A percentile compares a stretch with the other conserved stretches of the same genome.
phyloP scores from a whole-genome alignment of 306 rosid genomes.

The Oxytropis ochrocephala region DNA sequence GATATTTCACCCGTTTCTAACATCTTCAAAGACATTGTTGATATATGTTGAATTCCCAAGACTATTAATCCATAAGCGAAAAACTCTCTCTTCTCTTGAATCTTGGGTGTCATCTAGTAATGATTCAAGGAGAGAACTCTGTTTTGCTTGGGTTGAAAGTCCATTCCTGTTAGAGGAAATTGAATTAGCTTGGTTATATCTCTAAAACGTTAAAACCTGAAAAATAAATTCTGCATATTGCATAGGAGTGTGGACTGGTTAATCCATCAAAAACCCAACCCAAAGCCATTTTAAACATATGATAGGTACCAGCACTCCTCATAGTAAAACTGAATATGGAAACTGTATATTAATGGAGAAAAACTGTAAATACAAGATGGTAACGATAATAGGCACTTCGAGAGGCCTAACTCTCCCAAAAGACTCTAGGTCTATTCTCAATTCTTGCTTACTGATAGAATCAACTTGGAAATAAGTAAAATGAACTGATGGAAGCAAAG shows the following conservation, averaged over 20 bases:
- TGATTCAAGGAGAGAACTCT: slow-evolving; percentile 68
- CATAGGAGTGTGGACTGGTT: background rate
- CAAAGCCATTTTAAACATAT: background rate
- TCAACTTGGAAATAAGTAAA: too few relatives aligned
- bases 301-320: too few relatives aligned
- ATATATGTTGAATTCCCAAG: slow-evolving; percentile 23
- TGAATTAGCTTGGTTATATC: background rate
- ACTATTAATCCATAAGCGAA: slow-evolving; percentile 52
- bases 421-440: too few relatives aligned
- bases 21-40: slow-evolving; percentile 16
- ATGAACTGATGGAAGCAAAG: too few relatives aligned
- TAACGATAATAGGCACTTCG: too few relatives aligned
- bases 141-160: slow-evolving; percentile 69
- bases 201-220: background rate
- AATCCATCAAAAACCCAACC: background rate
- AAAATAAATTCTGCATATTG: background rate
- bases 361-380: too few relatives aligned
- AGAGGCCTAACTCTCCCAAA: too few relatives aligned
- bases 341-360: too few relatives aligned
- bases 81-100: slow-evolving; percentile 83
- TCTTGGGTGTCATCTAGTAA: slow-evolving; percentile 68
- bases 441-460: too few relatives aligned
- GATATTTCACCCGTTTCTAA: background rate
- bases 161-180: slow-evolving; percentile 61
- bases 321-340: too few relatives aligned